Conservation (phyloP, 306 rosid species). For the Vigna reflexopilosa region DNA sequence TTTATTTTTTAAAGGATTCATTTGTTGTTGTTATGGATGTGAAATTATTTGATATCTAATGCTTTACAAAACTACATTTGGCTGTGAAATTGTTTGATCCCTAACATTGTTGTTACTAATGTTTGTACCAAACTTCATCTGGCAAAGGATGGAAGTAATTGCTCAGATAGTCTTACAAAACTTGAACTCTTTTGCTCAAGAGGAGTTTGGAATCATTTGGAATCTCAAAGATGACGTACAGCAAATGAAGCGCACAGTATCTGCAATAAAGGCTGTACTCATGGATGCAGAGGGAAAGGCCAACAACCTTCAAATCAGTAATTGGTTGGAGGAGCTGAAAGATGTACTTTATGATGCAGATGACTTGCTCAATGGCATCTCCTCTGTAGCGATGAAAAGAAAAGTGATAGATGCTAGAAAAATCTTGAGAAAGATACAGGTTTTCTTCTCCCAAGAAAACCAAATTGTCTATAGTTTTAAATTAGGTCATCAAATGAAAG, state of each 20-base stretch:
- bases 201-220: conserved; percentile 36
- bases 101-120: conserved; percentile 10
- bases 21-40: background rate
- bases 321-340: conserved; percentile 46
- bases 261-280: conserved; percentile 41
- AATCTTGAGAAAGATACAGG: background rate
- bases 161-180: conserved; percentile 26
- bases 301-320: conserved; percentile 19
- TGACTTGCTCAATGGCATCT: conserved; percentile 46
- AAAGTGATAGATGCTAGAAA: conserved; percentile 15
- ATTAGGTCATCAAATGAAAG: conserved; percentile 45
- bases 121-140: background rate
- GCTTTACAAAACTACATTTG: background rate
- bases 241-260: conserved; percentile 24
- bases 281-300: conserved; percentile 46
- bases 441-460: conserved; percentile 42
- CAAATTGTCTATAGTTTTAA: conserved; percentile 9
- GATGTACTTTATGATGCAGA: conserved; percentile 53
- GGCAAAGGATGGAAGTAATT: conserved; percentile 40
- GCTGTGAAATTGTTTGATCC: background rate
- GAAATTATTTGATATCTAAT: background rate
- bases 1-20: background rate
- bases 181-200: conserved; percentile 12
- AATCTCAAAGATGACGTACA: conserved; percentile 30
- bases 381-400: conserved; percentile 22